These are phyloP conservation scores for Mrakia gelida DNA, from an alignment of 768 basidiomycete species.

Conservation along the genomic window DNA sequence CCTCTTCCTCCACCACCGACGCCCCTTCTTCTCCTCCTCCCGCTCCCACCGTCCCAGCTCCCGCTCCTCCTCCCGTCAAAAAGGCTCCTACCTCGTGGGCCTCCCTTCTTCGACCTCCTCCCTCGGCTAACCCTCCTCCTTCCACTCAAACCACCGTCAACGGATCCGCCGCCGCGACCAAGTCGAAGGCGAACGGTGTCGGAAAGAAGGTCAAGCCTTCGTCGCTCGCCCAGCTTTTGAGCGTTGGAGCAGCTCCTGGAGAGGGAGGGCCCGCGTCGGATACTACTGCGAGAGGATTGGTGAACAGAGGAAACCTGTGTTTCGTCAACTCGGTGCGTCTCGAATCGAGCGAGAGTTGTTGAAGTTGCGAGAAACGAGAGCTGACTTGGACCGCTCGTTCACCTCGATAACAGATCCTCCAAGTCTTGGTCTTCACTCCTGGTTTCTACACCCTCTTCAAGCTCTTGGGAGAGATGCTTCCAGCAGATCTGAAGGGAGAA, in stretches of 20 bases:
- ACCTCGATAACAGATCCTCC: slow-evolving; percentile 54
- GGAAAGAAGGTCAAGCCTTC: slow-evolving; percentile 10
- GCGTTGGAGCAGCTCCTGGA: slow-evolving; percentile 11
- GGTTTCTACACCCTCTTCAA: slow-evolving; percentile 76
- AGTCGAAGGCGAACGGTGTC: not conserved
- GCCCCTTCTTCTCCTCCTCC: not conserved
- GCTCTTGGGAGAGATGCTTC: slow-evolving; percentile 60
- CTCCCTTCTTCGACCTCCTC: slow-evolving; percentile 23
- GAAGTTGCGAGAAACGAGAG: not conserved
- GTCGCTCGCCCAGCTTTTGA: slow-evolving; percentile 19
- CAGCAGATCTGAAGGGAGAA: slow-evolving; percentile 45
- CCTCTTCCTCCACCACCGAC: not conserved
- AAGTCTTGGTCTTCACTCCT: slow-evolving; percentile 81
- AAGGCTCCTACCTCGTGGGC: slow-evolving; percentile 29
- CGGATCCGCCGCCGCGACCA: not conserved
- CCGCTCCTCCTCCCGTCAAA: slow-evolving; percentile 6
- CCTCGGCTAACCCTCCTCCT: not conserved
- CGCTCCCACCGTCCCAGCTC: not conserved
- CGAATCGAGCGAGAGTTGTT: not conserved
- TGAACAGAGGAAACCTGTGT: slow-evolving; percentile 96
- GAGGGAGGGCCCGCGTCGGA: not conserved
- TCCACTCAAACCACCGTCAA: not conserved
- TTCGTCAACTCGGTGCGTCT: slow-evolving; percentile 76
- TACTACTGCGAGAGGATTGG: slow-evolving; percentile 64
- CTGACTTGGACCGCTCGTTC: not conserved